These are phyloP conservation scores for Silene uniflora DNA, from an alignment of 148 eudicot species.

Conservation along the genomic window DNA sequence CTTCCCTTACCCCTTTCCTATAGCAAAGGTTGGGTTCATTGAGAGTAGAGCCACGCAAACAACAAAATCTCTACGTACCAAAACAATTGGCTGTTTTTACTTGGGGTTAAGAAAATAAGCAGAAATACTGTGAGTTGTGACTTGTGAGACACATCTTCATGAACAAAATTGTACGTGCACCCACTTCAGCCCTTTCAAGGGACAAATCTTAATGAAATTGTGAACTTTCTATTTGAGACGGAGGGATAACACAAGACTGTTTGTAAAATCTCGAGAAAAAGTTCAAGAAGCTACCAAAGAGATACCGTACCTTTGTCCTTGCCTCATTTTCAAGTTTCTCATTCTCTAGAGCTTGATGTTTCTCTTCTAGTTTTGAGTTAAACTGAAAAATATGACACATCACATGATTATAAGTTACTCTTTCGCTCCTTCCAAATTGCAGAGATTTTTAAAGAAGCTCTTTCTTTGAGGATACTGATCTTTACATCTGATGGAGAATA, in stretches of 20 bases:
- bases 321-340: conserved; percentile 70
- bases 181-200: too few species aligned
- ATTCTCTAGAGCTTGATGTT: conserved; percentile 82
- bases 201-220: not conserved
- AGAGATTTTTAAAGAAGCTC: not conserved
- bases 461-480: not conserved
- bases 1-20: not conserved
- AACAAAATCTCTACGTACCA: too few species aligned
- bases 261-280: not conserved
- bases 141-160: too few species aligned
- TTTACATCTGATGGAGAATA: not conserved
- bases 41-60: not conserved
- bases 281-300: conserved; percentile 10
- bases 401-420: conserved; percentile 1
- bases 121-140: not conserved
- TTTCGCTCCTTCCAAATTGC: not conserved
- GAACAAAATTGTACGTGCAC: not conserved
- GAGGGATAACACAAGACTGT: not conserved
- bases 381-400: conserved; percentile 34
- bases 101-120: not conserved
- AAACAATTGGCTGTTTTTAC: too few species aligned
- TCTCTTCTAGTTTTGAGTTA: conserved; percentile 74
- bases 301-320: conserved; percentile 58
- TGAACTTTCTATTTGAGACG: not conserved
- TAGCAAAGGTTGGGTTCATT: not conserved